phyloP scores from a whole-genome alignment of 2,329 filamentous ascomycete species.

The Sarocladium oryzae region DNA sequence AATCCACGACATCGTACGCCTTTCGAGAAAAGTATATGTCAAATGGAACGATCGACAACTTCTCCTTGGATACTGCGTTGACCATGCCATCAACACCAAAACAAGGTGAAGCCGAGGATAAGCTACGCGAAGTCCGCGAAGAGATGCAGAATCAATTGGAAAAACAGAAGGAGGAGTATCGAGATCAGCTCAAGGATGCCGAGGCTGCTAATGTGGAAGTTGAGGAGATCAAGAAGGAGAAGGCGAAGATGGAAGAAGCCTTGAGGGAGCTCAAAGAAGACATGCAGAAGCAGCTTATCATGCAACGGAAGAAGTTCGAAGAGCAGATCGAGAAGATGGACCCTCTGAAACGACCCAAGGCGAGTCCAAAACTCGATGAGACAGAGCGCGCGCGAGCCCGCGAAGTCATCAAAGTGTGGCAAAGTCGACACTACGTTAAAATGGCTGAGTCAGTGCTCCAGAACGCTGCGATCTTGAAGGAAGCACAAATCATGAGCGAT shows the following conservation, averaged over 20 bases:
- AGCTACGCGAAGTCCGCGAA: constrained; percentile 66
- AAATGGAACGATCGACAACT: constrained; percentile 89
- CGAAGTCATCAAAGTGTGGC: constrained; percentile 67
- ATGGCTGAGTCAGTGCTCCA: constrained; percentile 92
- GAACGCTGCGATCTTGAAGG: constrained; percentile 81
- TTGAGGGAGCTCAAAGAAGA: constrained; percentile 74
- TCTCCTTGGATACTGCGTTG: constrained; percentile 87
- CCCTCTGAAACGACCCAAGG: constrained; percentile 53
- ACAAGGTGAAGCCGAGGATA: constrained; percentile 68
- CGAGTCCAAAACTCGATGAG: constrained; percentile 60
- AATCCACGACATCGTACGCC: constrained; percentile 82
- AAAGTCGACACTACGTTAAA: constrained; percentile 75
- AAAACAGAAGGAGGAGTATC: constrained; percentile 75
- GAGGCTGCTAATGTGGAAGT: constrained; percentile 72
- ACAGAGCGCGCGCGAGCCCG: constrained; percentile 66
- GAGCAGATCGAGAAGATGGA: constrained; percentile 73
- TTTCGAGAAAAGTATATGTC: constrained; percentile 93
- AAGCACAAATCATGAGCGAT: constrained; percentile 96
- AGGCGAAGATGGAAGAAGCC: constrained; percentile 76
- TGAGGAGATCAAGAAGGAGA: constrained; percentile 78
- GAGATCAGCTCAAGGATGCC: constrained; percentile 67
- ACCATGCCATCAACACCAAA: constrained; percentile 92
- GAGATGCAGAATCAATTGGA: constrained; percentile 80
- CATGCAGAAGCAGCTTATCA: constrained; percentile 78
- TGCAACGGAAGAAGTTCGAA: constrained; percentile 80